These are phyloP conservation scores for Aureobasidium uvarum DNA, from an alignment of 2,329 filamentous ascomycete genomes.

Conservation along the genomic window DNA sequence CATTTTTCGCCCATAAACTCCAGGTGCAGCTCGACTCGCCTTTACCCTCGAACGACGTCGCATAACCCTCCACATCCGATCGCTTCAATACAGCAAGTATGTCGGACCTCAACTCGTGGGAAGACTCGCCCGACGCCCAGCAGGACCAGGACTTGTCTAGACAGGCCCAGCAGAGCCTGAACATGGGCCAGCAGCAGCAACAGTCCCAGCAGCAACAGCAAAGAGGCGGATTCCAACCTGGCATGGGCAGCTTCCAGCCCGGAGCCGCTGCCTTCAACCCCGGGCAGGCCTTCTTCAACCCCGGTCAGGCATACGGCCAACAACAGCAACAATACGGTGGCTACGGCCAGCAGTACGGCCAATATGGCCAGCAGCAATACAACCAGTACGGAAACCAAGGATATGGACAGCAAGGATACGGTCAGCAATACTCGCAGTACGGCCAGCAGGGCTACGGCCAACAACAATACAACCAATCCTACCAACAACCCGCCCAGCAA, in stretches of 20 bases:
- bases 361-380: constrained; percentile 33
- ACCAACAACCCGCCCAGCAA: constrained; percentile 47
- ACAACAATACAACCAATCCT: constrained; percentile 36
- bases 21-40: background rate
- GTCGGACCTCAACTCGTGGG: constrained; percentile 93
- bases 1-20: constrained; percentile 5
- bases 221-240: constrained; percentile 32
- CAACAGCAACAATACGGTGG: constrained; percentile 39
- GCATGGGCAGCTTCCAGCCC: constrained; percentile 37
- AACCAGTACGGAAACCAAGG: constrained; percentile 36
- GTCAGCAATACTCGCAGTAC: constrained; percentile 32
- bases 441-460: constrained; percentile 31
- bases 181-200: constrained; percentile 31
- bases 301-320: constrained; percentile 36
- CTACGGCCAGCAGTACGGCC: constrained; percentile 31
- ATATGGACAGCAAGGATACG: constrained; percentile 40
- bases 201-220: constrained; percentile 1
- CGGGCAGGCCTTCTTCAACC: constrained; percentile 41
- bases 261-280: constrained; percentile 41
- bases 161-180: constrained; percentile 42
- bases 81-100: constrained; percentile 48
- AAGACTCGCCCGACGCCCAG: constrained; percentile 57
- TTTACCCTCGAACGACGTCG: background rate
- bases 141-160: constrained; percentile 42
- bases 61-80: constrained; percentile 4